Percentiles rank a stretch among this genome's conserved stretches.
These are phyloP conservation scores for Plantago coronopus DNA, from an alignment of 305 asterid genomes.

Conservation along the genomic window DNA sequence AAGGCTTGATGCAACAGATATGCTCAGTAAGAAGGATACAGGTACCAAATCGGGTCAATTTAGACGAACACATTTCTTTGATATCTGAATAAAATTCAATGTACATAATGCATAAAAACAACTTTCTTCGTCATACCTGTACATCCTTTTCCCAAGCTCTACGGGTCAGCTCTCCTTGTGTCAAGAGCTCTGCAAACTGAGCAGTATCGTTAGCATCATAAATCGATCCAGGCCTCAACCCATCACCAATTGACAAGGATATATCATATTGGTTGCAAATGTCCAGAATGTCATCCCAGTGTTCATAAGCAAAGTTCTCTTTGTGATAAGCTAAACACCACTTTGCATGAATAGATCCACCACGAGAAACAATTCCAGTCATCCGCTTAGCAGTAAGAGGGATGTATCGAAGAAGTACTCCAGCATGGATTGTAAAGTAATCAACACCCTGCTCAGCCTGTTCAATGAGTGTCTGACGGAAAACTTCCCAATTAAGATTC, in stretches of 20 bases:
- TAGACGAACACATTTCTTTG: no score
- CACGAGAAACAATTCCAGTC: slow-evolving; percentile 98
- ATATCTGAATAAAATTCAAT: neutral
- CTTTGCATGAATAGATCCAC: slow-evolving; percentile 96
- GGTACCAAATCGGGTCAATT: no score
- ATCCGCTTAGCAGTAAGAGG: slow-evolving; percentile 86
- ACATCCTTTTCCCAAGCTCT: slow-evolving; percentile 98
- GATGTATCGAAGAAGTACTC: slow-evolving; percentile 85
- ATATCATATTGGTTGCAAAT: slow-evolving; percentile 90
- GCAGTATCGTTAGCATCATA: slow-evolving; percentile 94
- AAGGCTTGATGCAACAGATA: no score
- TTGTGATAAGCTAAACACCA: slow-evolving; percentile 95
- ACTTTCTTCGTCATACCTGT: slow-evolving; percentile 44
- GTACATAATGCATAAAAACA: neutral
- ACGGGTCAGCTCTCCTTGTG: slow-evolving; percentile 91
- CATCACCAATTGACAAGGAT: slow-evolving; percentile 89
- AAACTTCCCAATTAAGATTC: slow-evolving; percentile 84
- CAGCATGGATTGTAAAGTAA: slow-evolving; percentile 94
- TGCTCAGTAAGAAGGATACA: no score
- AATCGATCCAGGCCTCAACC: slow-evolving; percentile 93
- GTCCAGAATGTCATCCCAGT: slow-evolving; percentile 93
- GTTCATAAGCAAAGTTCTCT: slow-evolving; percentile 93
- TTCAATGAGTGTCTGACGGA: slow-evolving; percentile 82
- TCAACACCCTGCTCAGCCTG: slow-evolving; percentile 99
- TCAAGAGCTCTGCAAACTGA: slow-evolving; percentile 90